Evolutionary conservation across 768 basidiomycete genomes (phyloP).

Genomic region (Multifurca ochricompacta): DNA sequence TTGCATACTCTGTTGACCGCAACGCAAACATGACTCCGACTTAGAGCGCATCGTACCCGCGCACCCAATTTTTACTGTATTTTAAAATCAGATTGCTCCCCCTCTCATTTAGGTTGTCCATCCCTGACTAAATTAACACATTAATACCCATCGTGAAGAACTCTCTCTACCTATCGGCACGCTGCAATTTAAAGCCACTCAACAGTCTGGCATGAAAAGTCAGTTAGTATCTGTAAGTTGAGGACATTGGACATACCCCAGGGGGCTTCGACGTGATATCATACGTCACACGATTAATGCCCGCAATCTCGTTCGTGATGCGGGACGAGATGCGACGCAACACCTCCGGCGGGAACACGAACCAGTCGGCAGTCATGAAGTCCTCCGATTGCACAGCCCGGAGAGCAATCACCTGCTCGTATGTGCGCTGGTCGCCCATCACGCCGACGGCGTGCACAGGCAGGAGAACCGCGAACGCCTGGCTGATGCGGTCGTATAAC

Average conservation of each 20-base stretch:
- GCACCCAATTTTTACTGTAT: conserved; percentile 18
- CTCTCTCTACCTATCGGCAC: not conserved
- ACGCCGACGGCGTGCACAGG: conserved; percentile 97
- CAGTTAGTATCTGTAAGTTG: too few relatives aligned
- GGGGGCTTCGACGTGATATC: conserved; percentile 98
- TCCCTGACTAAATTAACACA: conserved; percentile 6
- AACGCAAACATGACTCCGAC: conserved; percentile 9
- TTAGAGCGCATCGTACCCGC: conserved; percentile 15
- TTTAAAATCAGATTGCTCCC: conserved; percentile 5
- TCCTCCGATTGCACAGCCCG: conserved; percentile 97
- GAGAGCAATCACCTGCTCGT: conserved; percentile 94
- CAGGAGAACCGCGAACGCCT: conserved; percentile 93
- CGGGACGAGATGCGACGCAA: conserved; percentile 88
- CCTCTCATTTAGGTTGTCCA: conserved; percentile 10
- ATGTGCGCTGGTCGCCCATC: conserved; percentile 94
- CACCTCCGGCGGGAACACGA: conserved; percentile 89
- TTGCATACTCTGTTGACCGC: conserved; percentile 3
- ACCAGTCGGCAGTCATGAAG: conserved; percentile 99
- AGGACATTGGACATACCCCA: conserved; percentile 45
- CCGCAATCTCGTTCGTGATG: conserved; percentile 95
- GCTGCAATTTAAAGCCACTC: conserved; percentile 26
- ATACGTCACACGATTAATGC: conserved; percentile 93
- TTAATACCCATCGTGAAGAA: conserved; percentile 1
- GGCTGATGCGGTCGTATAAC: conserved; percentile 87
- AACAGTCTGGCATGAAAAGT: conserved; percentile 24